These are phyloP conservation scores for Hypericum androsaemum DNA, from an alignment of 345 rosid species.

Conservation along the genomic window DNA sequence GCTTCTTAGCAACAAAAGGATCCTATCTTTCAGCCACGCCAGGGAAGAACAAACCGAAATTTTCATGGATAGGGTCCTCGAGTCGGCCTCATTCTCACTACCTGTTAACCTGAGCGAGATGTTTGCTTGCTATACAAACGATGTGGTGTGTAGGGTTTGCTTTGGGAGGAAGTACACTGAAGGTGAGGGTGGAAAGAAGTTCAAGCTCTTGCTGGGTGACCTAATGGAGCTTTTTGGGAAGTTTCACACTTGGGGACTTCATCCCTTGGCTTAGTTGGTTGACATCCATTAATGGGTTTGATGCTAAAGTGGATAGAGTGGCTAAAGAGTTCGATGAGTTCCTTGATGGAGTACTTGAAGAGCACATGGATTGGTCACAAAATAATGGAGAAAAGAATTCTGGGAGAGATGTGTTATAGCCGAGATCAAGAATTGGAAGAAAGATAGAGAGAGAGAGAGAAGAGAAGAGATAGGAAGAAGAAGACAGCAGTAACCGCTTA, in stretches of 20 bases:
- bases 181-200: neutral
- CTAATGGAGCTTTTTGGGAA: constrained; percentile 1
- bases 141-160: neutral
- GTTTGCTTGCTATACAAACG: neutral
- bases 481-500: too few relatives aligned
- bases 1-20: neutral
- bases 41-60: neutral
- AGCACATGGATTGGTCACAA: neutral
- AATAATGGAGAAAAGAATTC: neutral
- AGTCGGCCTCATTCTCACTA: neutral
- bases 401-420: too few relatives aligned
- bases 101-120: neutral
- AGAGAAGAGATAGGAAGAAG: too few relatives aligned
- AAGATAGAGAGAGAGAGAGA: too few relatives aligned
- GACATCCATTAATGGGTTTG: constrained; percentile 1
- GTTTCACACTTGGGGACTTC: constrained; percentile 1
- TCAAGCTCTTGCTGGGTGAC: too few relatives aligned
- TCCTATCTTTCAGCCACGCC: neutral
- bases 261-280: constrained; percentile 14
- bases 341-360: constrained; percentile 6
- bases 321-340: constrained; percentile 8
- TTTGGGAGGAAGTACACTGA: neutral
- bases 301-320: constrained; percentile 6
- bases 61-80: neutral
- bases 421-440: too few relatives aligned